Conservation (phyloP, 1,284 basidiomycete species). For the Sporisorium scitamineum region DNA sequence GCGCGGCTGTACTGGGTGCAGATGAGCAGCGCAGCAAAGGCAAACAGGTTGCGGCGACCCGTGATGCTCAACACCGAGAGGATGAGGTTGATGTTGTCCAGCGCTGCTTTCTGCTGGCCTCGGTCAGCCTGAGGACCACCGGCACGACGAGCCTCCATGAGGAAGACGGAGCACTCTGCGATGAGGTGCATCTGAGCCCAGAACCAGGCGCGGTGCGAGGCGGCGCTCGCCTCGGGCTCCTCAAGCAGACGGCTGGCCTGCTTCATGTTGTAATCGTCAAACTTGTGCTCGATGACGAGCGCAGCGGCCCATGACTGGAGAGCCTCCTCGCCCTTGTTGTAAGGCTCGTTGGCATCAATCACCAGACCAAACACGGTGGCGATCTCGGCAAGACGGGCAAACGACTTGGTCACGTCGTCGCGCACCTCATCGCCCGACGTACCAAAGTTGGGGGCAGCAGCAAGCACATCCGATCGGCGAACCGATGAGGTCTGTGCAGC, state of each 20-base stretch:
- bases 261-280: constrained; percentile 71
- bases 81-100: constrained; percentile 52
- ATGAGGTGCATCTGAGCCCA: constrained; percentile 72
- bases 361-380: constrained; percentile 70
- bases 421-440: constrained; percentile 42
- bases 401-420: constrained; percentile 67
- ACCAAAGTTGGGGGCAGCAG: constrained; percentile 60
- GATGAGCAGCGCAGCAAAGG: constrained; percentile 47
- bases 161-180: constrained; percentile 72
- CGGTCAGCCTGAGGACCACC: constrained; percentile 33
- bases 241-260: constrained; percentile 66
- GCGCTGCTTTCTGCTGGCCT: constrained; percentile 43
- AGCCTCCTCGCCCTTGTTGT: constrained; percentile 31
- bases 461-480: constrained; percentile 37
- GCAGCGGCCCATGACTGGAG: constrained; percentile 70
- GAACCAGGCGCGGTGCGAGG: constrained; percentile 70
- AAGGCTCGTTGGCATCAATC: constrained; percentile 51
- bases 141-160: constrained; percentile 68
- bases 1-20: constrained; percentile 49
- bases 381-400: constrained; percentile 70
- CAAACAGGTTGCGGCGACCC: constrained; percentile 50
- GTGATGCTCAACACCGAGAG: constrained; percentile 46
- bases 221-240: constrained; percentile 44
- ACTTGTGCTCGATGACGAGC: constrained; percentile 70
- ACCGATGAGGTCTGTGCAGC: constrained; percentile 39